phyloP scores from a whole-genome alignment of 2,329 filamentous ascomycete species.

The Grosmannia clavigera region DNA sequence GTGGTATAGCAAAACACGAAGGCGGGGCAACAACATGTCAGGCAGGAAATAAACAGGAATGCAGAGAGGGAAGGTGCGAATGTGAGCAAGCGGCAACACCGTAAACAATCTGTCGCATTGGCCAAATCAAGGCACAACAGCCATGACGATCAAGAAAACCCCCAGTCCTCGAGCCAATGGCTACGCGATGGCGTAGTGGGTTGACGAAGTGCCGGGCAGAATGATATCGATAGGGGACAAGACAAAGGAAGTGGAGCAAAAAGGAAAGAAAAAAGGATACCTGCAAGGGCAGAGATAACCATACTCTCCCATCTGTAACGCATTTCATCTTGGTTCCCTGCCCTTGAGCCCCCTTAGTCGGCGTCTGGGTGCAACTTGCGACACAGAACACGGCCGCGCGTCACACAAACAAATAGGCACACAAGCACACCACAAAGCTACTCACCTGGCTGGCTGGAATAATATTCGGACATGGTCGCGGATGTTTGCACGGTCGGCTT shows the following conservation, averaged over 20 bases:
- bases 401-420: background rate
- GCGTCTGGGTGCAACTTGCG: background rate
- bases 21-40: background rate
- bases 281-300: background rate
- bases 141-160: background rate
- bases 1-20: background rate
- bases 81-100: background rate
- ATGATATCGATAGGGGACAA: background rate
- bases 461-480: slow-evolving; percentile 9
- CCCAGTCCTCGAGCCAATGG: background rate
- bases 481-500: background rate
- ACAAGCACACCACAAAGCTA: background rate
- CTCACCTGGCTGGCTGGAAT: slow-evolving; percentile 11
- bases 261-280: background rate
- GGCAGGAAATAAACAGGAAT: background rate
- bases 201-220: background rate
- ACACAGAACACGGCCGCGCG: background rate
- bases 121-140: background rate
- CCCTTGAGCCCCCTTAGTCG: background rate
- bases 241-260: background rate
- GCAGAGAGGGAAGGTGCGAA: background rate
- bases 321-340: background rate
- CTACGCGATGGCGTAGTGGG: background rate
- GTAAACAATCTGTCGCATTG: background rate
- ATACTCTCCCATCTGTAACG: background rate